Evolutionary conservation across 2,329 filamentous ascomycete genomes (phyloP).

Genomic region (Helotiales sp.): DNA sequence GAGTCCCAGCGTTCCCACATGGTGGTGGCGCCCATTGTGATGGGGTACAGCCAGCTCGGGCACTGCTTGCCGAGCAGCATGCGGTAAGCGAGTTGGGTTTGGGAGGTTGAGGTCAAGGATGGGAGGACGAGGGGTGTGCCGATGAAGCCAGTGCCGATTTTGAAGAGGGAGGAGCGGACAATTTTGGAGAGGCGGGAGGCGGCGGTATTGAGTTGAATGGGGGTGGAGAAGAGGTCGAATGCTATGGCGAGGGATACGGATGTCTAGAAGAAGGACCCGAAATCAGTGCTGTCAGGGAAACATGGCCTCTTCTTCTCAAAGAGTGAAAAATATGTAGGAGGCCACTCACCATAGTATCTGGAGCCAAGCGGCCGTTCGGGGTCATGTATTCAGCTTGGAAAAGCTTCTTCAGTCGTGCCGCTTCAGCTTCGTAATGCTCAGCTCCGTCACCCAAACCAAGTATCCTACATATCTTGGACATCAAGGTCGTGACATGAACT

Average conservation of each 20-base stretch:
- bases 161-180: slow-evolving; percentile 29
- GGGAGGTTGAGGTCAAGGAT: slow-evolving; percentile 19
- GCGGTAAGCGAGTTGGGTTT: slow-evolving; percentile 42
- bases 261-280: no score
- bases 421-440: slow-evolving; percentile 33
- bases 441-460: slow-evolving; percentile 39
- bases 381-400: slow-evolving; percentile 42
- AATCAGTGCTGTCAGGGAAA: no score
- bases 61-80: slow-evolving; percentile 47
- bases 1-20: slow-evolving; percentile 38
- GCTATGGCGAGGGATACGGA: slow-evolving; percentile 37
- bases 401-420: slow-evolving; percentile 25
- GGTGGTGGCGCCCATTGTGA: slow-evolving; percentile 40
- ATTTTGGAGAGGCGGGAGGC: slow-evolving; percentile 16
- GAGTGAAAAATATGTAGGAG: no score
- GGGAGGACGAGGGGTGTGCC: slow-evolving; percentile 39
- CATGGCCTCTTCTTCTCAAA: no score
- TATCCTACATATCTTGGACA: slow-evolving; percentile 44
- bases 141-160: slow-evolving; percentile 41
- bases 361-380: slow-evolving; percentile 31
- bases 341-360: slow-evolving; percentile 35
- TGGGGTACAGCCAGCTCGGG: slow-evolving; percentile 41
- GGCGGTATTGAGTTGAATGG: neutral
- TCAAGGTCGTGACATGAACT: slow-evolving; percentile 48
- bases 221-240: slow-evolving; percentile 32